phyloP scores from a whole-genome alignment of 805 yeast genomes.

The Monosporozyma aerobia region DNA sequence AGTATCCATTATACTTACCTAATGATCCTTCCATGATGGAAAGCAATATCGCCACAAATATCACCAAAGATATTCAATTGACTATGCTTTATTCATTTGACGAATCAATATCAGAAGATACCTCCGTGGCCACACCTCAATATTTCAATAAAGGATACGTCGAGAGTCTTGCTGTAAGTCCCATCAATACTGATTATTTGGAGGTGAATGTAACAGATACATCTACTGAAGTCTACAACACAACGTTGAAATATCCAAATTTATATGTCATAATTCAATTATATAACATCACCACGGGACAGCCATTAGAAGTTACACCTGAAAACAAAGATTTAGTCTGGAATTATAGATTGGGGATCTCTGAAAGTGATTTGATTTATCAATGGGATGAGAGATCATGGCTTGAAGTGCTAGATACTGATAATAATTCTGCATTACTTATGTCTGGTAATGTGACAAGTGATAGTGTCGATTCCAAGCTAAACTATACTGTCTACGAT shows the following conservation, averaged over 20 bases:
- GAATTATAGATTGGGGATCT: conserved; percentile 59
- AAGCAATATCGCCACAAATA: neutral
- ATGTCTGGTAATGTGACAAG: conserved; percentile 46
- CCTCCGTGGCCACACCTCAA: conserved; percentile 8
- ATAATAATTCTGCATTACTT: conserved; percentile 55
- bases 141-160: conserved; percentile 23
- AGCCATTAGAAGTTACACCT: conserved; percentile 5
- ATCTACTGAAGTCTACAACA: neutral
- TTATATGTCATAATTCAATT: conserved; percentile 22
- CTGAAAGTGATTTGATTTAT: conserved; percentile 52
- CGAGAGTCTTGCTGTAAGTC: conserved; percentile 24
- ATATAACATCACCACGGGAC: conserved; percentile 16
- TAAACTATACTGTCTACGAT: conserved; percentile 19
- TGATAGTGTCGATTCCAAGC: conserved; percentile 6
- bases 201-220: conserved; percentile 1
- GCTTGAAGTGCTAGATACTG: conserved; percentile 58
- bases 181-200: conserved; percentile 1
- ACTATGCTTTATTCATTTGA: conserved; percentile 23
- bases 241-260: conserved; percentile 15
- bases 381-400: conserved; percentile 59
- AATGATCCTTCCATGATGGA: neutral
- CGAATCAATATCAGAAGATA: conserved; percentile 13
- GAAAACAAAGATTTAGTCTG: conserved; percentile 29
- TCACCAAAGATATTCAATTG: conserved; percentile 10
- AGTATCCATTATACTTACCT: conserved; percentile 13